A percentile compares a stretch with the other conserved stretches of the same genome.
Conservation (phyloP, 176 grass and related monocot species). For the Oryza australiensis region DNA sequence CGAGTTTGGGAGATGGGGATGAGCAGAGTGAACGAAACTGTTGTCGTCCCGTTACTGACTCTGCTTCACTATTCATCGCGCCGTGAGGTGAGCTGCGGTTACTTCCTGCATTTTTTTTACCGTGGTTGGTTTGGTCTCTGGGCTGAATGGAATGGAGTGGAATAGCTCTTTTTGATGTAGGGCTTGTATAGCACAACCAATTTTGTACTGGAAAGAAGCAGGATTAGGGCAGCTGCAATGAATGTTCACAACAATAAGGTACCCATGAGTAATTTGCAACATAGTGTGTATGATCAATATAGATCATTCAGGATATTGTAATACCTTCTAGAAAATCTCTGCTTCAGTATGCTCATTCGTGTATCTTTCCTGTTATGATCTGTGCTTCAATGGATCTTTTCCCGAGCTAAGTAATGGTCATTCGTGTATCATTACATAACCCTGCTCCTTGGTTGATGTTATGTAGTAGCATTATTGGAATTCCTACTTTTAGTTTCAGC, state of each 20-base stretch:
- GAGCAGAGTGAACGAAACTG: background rate
- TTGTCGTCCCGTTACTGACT: too few relatives aligned
- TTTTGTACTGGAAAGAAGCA: too few relatives aligned
- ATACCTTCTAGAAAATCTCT: background rate
- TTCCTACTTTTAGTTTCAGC: background rate
- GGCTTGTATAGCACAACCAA: background rate
- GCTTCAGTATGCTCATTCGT: background rate
- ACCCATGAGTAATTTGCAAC: too few relatives aligned
- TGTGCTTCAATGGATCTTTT: background rate
- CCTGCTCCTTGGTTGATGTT: background rate
- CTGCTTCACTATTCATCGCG: background rate
- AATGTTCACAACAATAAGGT: too few relatives aligned
- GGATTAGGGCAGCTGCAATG: too few relatives aligned
- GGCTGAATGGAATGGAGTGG: background rate
- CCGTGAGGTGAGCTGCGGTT: background rate
- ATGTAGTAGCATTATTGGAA: background rate
- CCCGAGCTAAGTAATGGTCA: background rate
- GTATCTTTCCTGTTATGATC: background rate
- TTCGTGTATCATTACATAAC: background rate
- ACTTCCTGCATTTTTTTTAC: constrained; percentile 10
- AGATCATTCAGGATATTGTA: too few relatives aligned
- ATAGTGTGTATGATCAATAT: too few relatives aligned
- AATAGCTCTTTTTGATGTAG: too few relatives aligned
- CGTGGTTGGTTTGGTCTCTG: background rate
- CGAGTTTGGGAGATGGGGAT: background rate